Evolutionary conservation across 2,329 filamentous ascomycete genomes (phyloP), one percentile per base, ranked within the genome.

Genomic region (Botryotinia calthae): DNA sequence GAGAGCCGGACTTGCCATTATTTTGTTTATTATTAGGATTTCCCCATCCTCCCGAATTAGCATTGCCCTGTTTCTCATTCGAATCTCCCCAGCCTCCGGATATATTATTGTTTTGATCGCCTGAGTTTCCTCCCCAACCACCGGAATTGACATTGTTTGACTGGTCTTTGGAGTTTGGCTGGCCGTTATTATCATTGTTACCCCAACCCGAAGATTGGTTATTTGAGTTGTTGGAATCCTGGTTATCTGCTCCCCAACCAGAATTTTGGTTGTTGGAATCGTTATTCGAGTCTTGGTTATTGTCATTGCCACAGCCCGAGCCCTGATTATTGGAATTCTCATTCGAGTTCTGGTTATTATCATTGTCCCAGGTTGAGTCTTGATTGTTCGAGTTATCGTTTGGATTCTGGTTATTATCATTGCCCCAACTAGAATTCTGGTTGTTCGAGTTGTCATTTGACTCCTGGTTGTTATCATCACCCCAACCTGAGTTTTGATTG

Each of bases 261-360:
- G 48, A 70, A 44, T 58, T 63, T 20, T 71, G 69, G 2, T 71
- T 68, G 34, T 68, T 61, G 4, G 66, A 69, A 12, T n/a, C 25
- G 25, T 72, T 37, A 20, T 66, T 75, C 20, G 71, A 74, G n/a
- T 68, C 25, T 37, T 42, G 40, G 22, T 63, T 71, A 31, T 71
- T 37, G 18, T 59, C n/a, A 28, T 71, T 71, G 9, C 40, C 70
- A 63, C 70, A 65, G 12, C 56, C 25, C 22, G 68, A 34, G 51
- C 70, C 66, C 20, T 51, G 56, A 48, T 71, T 71, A 4, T 64
- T 54, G 8, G 46, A 66, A 5, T n/a, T 48, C 31, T 68, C 71
- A 71, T 73, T 67, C n/a, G 70, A 74, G 44, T 71, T 69, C n/a
- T 69, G 66, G 28, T 75, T 74, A 71, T 72, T 72, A 71, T 72